Evolutionary conservation across 768 basidiomycete genomes (phyloP).

Genomic region (Aureoboletus auriporus): DNA sequence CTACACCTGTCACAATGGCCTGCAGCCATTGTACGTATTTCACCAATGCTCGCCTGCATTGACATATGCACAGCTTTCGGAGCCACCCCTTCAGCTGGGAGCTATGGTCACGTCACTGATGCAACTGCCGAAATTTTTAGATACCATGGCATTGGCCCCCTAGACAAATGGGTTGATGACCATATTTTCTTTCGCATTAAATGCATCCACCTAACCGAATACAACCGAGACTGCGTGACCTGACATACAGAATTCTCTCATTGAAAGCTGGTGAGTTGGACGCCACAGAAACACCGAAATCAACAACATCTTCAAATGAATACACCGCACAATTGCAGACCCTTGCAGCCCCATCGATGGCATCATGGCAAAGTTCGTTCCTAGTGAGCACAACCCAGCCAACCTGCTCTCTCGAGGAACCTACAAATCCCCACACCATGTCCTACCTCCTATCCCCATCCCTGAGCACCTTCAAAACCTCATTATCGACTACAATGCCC

Average conservation of each 20-base stretch:
- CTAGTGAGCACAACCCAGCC: constrained; percentile 10
- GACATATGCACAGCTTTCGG: background rate
- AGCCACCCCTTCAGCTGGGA: background rate
- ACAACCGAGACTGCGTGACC: too few relatives aligned
- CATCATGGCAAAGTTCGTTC: background rate
- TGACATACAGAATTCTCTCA: too few relatives aligned
- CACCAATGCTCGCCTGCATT: background rate
- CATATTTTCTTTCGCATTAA: constrained; percentile 8
- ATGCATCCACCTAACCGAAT: background rate
- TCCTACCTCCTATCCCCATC: constrained; percentile 5
- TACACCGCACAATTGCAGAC: constrained; percentile 1
- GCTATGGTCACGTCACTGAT: background rate
- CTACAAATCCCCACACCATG: background rate
- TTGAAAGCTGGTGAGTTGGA: constrained; percentile 5
- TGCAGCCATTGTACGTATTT: background rate
- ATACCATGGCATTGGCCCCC: background rate
- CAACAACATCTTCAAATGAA: constrained; percentile 13
- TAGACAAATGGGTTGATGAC: background rate
- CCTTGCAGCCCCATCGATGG: background rate
- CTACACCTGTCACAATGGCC: background rate
- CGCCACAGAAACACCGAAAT: constrained; percentile 5
- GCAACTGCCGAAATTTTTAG: constrained; percentile 3
- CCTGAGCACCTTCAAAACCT: background rate
- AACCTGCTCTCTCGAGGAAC: constrained; percentile 14
- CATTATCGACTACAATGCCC: background rate